phyloP scores from a whole-genome alignment of 169 alveolate species.

The Eimeria zaria region DNA sequence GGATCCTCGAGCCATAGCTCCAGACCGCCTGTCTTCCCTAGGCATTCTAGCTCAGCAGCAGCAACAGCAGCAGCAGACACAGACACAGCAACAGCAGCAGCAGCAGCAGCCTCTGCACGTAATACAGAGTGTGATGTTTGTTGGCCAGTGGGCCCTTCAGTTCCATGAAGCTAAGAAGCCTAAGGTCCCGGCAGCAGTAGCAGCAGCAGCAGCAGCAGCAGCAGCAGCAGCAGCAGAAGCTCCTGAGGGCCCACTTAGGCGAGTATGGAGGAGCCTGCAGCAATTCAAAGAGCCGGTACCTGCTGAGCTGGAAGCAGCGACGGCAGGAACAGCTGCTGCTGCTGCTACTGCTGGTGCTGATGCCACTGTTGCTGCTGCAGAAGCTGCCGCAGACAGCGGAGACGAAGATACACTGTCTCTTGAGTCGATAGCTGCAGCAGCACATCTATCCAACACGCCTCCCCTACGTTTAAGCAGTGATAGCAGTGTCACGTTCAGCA shows the following conservation, averaged over 20 bases:
- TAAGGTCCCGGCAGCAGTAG: not conserved
- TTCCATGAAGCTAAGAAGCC: not conserved
- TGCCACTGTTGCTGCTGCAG: not conserved
- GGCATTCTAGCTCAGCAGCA: not conserved
- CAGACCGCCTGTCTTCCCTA: not conserved
- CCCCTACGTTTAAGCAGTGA: not conserved
- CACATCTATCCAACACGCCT: not conserved
- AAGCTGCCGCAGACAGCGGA: not conserved
- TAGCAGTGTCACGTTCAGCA: not conserved
- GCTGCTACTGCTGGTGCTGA: not conserved
- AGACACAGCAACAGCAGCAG: slow-evolving; percentile 11
- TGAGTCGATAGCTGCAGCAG: not conserved
- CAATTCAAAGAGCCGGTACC: not conserved
- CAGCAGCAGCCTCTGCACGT: slow-evolving; percentile 16
- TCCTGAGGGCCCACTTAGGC: slow-evolving; percentile 7
- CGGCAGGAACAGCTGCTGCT: not conserved
- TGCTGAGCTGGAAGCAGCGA: slow-evolving; percentile 8
- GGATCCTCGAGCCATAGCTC: not conserved
- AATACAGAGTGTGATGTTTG: slow-evolving; percentile 18
- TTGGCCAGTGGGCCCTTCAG: slow-evolving; percentile 42
- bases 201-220: not conserved
- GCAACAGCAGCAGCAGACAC: not conserved
- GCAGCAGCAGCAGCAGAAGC: slow-evolving; percentile 14
- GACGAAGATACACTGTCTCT: not conserved
- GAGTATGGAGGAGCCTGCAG: slow-evolving; percentile 15